Conservation (phyloP, 1,284 basidiomycete genomes). For the Rhodotorula sp. region DNA sequence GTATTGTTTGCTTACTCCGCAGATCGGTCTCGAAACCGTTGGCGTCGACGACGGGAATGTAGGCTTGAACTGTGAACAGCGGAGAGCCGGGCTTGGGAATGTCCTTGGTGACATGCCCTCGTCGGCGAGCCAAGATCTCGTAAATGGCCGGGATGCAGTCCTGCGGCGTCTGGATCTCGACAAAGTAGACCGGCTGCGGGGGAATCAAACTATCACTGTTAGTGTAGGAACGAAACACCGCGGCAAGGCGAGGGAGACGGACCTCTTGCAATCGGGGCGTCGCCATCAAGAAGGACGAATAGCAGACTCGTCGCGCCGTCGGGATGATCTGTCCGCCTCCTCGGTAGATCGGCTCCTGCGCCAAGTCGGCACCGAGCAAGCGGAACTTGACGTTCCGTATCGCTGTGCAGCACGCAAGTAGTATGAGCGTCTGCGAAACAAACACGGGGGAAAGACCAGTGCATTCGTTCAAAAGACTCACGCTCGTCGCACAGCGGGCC, state of each 20-base stretch:
- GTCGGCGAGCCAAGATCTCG: constrained; percentile 89
- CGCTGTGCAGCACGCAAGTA: constrained; percentile 56
- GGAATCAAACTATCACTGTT: neutral
- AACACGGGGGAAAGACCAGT: neutral
- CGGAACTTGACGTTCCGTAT: constrained; percentile 99
- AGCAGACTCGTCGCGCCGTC: constrained; percentile 93
- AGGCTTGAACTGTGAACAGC: constrained; percentile 92
- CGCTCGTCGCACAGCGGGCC: constrained; percentile 98
- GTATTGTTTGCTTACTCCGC: constrained; percentile 54
- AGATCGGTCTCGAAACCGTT: constrained; percentile 99
- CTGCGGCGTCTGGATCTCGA: constrained; percentile 97
- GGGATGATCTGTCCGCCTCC: constrained; percentile 99
- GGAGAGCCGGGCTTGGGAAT: constrained; percentile 96
- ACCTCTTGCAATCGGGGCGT: constrained; percentile 49
- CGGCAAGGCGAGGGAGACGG: neutral
- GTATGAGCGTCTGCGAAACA: neutral
- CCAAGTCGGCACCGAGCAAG: constrained; percentile 83
- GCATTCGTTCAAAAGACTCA: constrained; percentile 55
- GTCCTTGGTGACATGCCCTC: constrained; percentile 97
- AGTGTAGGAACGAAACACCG: too few species aligned
- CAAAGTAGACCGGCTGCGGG: constrained; percentile 94
- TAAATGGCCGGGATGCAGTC: constrained; percentile 98
- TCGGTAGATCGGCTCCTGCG: constrained; percentile 92
- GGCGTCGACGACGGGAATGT: constrained; percentile 96
- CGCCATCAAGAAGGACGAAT: constrained; percentile 93